Percentiles rank a stretch among this genome's conserved stretches.
These are phyloP conservation scores for Mytilinidion resinicola DNA, from an alignment of 495 filamentous ascomycete species.

Conservation along the genomic window DNA sequence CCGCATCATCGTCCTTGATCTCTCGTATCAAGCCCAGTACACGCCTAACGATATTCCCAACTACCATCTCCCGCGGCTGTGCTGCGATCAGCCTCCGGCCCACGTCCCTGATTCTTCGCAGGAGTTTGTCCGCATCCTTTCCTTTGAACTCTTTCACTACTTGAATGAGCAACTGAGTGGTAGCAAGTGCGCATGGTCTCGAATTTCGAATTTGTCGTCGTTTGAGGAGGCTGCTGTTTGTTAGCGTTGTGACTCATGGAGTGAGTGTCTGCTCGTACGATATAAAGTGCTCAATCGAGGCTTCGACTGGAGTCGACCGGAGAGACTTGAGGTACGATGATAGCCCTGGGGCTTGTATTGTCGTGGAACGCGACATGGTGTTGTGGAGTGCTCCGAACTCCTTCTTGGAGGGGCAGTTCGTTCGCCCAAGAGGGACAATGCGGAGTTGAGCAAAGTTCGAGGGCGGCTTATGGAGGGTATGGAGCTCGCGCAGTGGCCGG, in stretches of 20 bases:
- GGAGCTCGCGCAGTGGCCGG: too few relatives aligned
- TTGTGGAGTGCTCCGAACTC: not conserved
- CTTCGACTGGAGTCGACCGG: slow-evolving; percentile 63
- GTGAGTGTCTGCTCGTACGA: slow-evolving; percentile 48
- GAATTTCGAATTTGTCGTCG: slow-evolving; percentile 81
- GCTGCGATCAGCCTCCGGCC: slow-evolving; percentile 70
- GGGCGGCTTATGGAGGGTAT: too few relatives aligned
- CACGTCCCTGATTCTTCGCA: slow-evolving; percentile 67
- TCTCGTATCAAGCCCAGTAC: slow-evolving; percentile 87
- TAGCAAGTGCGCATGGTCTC: slow-evolving; percentile 82
- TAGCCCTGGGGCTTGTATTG: slow-evolving; percentile 58
- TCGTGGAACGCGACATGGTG: slow-evolving; percentile 46
- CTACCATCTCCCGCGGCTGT: slow-evolving; percentile 80
- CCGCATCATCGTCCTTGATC: slow-evolving; percentile 75
- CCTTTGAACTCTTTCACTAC: slow-evolving; percentile 71
- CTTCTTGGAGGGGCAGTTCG: not conserved
- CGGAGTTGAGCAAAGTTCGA: too few relatives aligned
- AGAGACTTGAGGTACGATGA: slow-evolving; percentile 71
- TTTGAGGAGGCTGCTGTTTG: slow-evolving; percentile 64
- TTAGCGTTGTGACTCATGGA: slow-evolving; percentile 17
- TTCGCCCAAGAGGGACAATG: too few relatives aligned
- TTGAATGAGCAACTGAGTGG: slow-evolving; percentile 74
- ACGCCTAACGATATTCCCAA: slow-evolving; percentile 87
- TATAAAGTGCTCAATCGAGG: slow-evolving; percentile 72
- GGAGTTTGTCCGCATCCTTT: slow-evolving; percentile 66